phyloP scores from a whole-genome alignment of 1,139 yeast genomes.

The Arxiozyma slooffiae region DNA sequence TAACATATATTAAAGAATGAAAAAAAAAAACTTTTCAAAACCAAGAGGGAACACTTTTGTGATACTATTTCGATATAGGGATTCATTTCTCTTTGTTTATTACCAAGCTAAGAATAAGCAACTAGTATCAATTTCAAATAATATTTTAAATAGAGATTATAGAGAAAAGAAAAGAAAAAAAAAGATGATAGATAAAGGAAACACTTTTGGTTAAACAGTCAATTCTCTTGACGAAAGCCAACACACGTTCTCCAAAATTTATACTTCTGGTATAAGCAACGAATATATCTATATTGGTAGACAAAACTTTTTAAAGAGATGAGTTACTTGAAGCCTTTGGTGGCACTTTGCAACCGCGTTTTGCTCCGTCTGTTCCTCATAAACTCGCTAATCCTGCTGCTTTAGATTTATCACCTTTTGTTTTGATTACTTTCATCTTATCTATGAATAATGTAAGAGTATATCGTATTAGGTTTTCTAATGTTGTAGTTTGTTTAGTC shows the following conservation, averaged over 20 bases:
- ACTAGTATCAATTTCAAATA: not conserved
- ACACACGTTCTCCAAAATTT: slow-evolving; percentile 20
- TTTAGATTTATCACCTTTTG: slow-evolving; percentile 74
- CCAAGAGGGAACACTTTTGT: no score
- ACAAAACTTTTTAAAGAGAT: slow-evolving; percentile 44
- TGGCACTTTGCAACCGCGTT: slow-evolving; percentile 49
- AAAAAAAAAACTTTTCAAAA: no score
- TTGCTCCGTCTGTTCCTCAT: slow-evolving; percentile 44
- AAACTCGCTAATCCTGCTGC: slow-evolving; percentile 86
- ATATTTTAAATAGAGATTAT: not conserved
- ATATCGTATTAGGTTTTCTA: slow-evolving; percentile 43
- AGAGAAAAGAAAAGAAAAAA: not conserved
- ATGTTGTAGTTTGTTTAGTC: slow-evolving; percentile 51
- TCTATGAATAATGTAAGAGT: slow-evolving; percentile 57
- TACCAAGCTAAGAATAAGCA: no score
- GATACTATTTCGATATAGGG: no score
- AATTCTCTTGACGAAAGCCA: slow-evolving; percentile 1
- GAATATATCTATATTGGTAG: slow-evolving; percentile 53
- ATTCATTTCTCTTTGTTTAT: not conserved
- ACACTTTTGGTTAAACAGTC: slow-evolving; percentile 10
- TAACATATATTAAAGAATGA: not conserved
- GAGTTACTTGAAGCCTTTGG: slow-evolving; percentile 50
- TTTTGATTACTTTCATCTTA: slow-evolving; percentile 73
- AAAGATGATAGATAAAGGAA: slow-evolving; percentile 14
- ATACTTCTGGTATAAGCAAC: slow-evolving; percentile 33